phyloP scores from a whole-genome alignment of 352 stramenopile species.

The Globisporangium mamillatum region DNA sequence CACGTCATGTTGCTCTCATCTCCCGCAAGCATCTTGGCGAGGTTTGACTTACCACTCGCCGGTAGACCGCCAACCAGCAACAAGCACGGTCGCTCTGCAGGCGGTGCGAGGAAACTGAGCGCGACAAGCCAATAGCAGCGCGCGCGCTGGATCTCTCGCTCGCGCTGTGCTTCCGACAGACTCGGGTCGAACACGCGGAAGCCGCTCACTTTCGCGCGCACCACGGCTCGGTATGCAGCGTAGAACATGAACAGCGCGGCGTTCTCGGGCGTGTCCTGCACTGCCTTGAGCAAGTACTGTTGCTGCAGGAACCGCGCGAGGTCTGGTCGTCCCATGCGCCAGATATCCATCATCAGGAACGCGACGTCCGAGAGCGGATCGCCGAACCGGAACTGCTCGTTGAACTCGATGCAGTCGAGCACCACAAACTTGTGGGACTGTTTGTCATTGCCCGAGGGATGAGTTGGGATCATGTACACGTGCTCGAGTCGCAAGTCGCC shows the following conservation, averaged over 20 bases:
- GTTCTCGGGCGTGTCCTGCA: slow-evolving; percentile 51
- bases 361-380: slow-evolving; percentile 64
- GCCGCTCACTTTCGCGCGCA: slow-evolving; percentile 65
- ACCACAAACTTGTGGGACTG: slow-evolving; percentile 34
- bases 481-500: slow-evolving; percentile 68
- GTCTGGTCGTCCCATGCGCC: slow-evolving; percentile 50
- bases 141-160: slow-evolving; percentile 36
- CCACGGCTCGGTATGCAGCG: slow-evolving; percentile 60
- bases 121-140: slow-evolving; percentile 69
- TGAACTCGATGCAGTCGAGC: slow-evolving; percentile 80
- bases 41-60: slow-evolving; percentile 61
- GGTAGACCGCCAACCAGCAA: slow-evolving; percentile 58
- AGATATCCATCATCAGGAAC: slow-evolving; percentile 73
- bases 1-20: slow-evolving; percentile 45
- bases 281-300: slow-evolving; percentile 51
- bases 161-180: slow-evolving; percentile 33
- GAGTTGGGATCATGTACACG: slow-evolving; percentile 41
- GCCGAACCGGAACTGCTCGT: slow-evolving; percentile 73
- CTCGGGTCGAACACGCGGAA: slow-evolving; percentile 62
- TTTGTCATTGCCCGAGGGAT: not conserved
- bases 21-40: slow-evolving; percentile 45
- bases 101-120: slow-evolving; percentile 42
- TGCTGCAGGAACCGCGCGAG: slow-evolving; percentile 46
- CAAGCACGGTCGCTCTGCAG: slow-evolving; percentile 44
- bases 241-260: slow-evolving; percentile 54